Percentiles rank a stretch among this genome's conserved stretches.
These are phyloP conservation scores for Penicillium taxi DNA, from an alignment of 495 filamentous ascomycete genomes.

Conservation along the genomic window DNA sequence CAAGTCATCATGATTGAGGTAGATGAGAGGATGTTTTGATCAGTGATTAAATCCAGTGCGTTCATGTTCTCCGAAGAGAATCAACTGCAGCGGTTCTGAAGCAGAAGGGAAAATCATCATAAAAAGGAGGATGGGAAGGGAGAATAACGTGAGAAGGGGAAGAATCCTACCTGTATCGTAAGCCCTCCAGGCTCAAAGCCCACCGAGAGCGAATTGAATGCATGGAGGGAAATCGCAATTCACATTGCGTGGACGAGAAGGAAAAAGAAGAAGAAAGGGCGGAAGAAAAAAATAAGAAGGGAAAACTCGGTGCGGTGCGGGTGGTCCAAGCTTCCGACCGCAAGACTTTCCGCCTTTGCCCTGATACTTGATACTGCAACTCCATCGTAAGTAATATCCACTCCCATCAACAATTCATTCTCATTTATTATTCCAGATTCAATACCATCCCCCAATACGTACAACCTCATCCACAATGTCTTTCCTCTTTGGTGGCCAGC, in stretches of 20 bases:
- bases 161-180: constrained; percentile 31
- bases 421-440: constrained; percentile 1
- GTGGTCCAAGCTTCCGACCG: constrained; percentile 32
- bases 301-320: constrained; percentile 17
- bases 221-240: constrained; percentile 19
- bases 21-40: constrained; percentile 9
- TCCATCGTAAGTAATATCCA: constrained; percentile 1
- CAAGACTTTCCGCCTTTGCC: constrained; percentile 5
- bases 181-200: constrained; percentile 20
- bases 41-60: constrained; percentile 25
- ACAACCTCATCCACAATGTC: constrained; percentile 59
- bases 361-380: neutral
- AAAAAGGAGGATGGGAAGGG: constrained; percentile 6
- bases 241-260: constrained; percentile 18
- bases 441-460: constrained; percentile 2
- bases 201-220: constrained; percentile 31
- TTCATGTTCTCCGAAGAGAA: constrained; percentile 42
- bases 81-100: constrained; percentile 97
- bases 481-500: constrained; percentile 79
- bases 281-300: constrained; percentile 15
- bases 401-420: constrained; percentile 1
- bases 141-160: constrained; percentile 7
- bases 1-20: constrained; percentile 1
- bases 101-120: constrained; percentile 44
- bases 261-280: constrained; percentile 10